Percentiles rank a stretch among this genome's conserved stretches.
phyloP scores from a whole-genome alignment of 2,329 filamentous ascomycete species.

The Xylaria polymorpha region DNA sequence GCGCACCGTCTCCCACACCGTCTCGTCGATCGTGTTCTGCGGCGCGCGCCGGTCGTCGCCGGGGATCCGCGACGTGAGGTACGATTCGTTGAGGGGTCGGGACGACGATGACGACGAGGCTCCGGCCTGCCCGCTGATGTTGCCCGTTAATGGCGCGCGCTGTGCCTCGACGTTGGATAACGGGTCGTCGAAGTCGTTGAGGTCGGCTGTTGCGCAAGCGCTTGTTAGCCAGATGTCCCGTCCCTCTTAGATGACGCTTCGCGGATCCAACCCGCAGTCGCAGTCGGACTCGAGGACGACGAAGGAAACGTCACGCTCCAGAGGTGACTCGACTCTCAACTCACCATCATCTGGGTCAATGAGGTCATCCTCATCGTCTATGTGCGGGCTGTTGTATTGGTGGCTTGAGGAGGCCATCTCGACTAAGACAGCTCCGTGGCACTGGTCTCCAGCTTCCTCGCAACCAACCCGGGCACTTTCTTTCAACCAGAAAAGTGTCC shows the following conservation, averaged over 20 bases:
- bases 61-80: conserved; percentile 87
- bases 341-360: conserved; percentile 84
- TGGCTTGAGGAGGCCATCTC: conserved; percentile 62
- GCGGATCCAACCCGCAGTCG: conserved; percentile 2
- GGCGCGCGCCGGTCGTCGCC: conserved; percentile 92
- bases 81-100: conserved; percentile 75
- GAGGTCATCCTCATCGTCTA: conserved; percentile 75
- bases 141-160: conserved; percentile 83
- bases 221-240: conserved; percentile 24
- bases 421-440: conserved; percentile 20
- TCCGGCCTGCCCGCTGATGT: conserved; percentile 67
- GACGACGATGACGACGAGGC: conserved; percentile 64
- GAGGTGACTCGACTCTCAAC: conserved; percentile 34
- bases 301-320: conserved; percentile 1
- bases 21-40: conserved; percentile 95
- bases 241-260: neutral
- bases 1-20: conserved; percentile 95
- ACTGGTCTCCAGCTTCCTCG: conserved; percentile 22
- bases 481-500: neutral
- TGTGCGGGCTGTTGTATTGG: conserved; percentile 70
- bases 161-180: conserved; percentile 73
- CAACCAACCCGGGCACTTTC: neutral
- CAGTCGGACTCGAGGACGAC: neutral
- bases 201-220: conserved; percentile 70
- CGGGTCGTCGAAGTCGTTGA: conserved; percentile 94